Percentiles rank a stretch among this genome's conserved stretches.
phyloP scores from a whole-genome alignment of 192 early-diverging fungal genomes.

The Haplosporangium gracile region DNA sequence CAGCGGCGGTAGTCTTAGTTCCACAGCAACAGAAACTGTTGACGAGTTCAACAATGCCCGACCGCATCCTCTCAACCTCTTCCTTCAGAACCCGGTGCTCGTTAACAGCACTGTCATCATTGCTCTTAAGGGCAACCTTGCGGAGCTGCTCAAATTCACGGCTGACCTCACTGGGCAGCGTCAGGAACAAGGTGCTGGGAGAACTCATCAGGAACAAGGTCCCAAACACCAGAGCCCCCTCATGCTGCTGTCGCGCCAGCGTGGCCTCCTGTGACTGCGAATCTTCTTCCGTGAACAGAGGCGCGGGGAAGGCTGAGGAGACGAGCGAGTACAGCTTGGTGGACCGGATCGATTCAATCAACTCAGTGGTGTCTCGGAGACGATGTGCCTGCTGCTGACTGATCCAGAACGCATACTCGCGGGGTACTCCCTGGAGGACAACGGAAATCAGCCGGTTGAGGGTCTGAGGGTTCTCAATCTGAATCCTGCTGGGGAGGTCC shows the following conservation, averaged over 20 bases:
- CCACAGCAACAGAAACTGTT: conserved; percentile 74
- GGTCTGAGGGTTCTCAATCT: conserved; percentile 65
- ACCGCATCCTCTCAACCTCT: conserved; percentile 66
- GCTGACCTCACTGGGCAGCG: conserved; percentile 61
- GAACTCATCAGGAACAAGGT: conserved; percentile 73
- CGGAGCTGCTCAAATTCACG: conserved; percentile 52
- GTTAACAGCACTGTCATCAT: conserved; percentile 26
- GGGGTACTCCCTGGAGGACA: conserved; percentile 63
- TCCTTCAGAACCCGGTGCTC: conserved; percentile 58
- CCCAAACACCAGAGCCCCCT: conserved; percentile 61
- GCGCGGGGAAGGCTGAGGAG: conserved; percentile 45
- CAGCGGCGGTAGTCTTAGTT: conserved; percentile 14
- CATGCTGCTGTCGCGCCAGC: conserved; percentile 54
- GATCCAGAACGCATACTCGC: conserved; percentile 57
- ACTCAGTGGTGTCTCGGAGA: conserved; percentile 52
- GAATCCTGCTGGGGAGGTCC: conserved; percentile 64
- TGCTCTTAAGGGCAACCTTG: conserved; percentile 7
- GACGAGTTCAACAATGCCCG: conserved; percentile 68
- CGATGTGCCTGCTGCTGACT: conserved; percentile 56
- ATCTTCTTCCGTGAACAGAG: not conserved
- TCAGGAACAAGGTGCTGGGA: conserved; percentile 67
- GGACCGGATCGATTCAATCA: conserved; percentile 49
- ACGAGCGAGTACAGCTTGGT: conserved; percentile 62
- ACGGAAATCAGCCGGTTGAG: conserved; percentile 59
- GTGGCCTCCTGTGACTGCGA: conserved; percentile 14